phyloP scores from a whole-genome alignment of 2,329 filamentous ascomycete species.

The Dothideomycetes sp. region DNA sequence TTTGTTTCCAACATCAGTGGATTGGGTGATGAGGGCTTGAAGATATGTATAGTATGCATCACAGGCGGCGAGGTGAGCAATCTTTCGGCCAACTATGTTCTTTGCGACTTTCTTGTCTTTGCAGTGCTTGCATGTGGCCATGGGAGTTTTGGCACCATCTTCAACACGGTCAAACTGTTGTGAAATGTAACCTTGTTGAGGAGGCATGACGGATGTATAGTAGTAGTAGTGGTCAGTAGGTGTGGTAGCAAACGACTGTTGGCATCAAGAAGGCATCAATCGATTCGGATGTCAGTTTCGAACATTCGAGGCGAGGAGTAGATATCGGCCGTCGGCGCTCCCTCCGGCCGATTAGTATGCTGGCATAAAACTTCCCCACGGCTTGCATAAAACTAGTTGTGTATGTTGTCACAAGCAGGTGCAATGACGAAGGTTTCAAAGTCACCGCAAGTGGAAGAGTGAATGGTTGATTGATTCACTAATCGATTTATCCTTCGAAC shows the following conservation, averaged over 20 bases:
- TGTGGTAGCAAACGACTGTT: neutral
- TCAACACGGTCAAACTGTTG: conserved; percentile 6
- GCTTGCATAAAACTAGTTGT: too few species aligned
- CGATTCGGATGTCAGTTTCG: too few species aligned
- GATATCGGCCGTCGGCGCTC: too few species aligned
- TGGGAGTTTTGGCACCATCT: conserved; percentile 12
- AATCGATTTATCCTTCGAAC: too few species aligned
- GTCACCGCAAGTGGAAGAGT: too few species aligned
- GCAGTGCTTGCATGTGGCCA: conserved; percentile 9
- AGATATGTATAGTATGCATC: conserved; percentile 8
- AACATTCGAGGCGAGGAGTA: too few species aligned
- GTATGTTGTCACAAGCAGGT: too few species aligned
- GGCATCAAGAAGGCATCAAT: conserved; percentile 12
- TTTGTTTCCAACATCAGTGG: conserved; percentile 1
- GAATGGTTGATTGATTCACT: conserved; percentile 1
- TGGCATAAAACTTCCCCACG: too few species aligned
- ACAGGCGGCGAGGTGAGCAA: conserved; percentile 6
- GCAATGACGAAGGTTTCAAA: too few species aligned
- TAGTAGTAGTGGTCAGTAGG: too few species aligned
- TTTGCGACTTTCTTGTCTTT: conserved; percentile 10
- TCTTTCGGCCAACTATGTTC: conserved; percentile 8
- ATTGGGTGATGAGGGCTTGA: neutral
- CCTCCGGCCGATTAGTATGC: too few species aligned
- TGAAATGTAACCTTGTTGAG: conserved; percentile 10
- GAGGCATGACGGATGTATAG: conserved; percentile 8